Conservation (phyloP, 2,329 filamentous ascomycete species). For the Endoconidiophora laricicola region DNA sequence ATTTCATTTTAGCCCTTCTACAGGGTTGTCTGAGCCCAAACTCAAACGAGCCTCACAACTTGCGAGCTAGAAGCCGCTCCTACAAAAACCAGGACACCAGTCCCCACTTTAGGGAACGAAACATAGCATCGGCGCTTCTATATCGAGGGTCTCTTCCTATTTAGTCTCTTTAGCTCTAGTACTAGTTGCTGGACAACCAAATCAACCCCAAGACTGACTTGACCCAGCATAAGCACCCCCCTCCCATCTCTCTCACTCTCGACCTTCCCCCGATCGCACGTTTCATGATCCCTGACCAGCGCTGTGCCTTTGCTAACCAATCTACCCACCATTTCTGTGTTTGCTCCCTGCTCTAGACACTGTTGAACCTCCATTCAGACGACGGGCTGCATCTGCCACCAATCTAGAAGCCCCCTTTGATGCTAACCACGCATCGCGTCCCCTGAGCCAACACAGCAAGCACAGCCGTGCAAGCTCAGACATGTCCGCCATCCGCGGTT, state of each 20-base stretch:
- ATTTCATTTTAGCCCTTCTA: neutral
- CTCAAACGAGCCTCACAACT: too few species aligned
- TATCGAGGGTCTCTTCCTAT: too few species aligned
- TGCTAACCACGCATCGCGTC: slow-evolving; percentile 25
- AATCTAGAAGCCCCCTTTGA: slow-evolving; percentile 40
- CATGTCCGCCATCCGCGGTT: slow-evolving; percentile 41
- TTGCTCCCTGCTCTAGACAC: slow-evolving; percentile 7
- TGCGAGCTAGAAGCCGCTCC: too few species aligned
- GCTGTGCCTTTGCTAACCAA: neutral
- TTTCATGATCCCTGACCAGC: slow-evolving; percentile 8
- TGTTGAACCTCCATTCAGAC: slow-evolving; percentile 24
- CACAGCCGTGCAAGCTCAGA: slow-evolving; percentile 59
- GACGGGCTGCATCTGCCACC: slow-evolving; percentile 43
- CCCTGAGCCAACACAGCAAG: slow-evolving; percentile 44
- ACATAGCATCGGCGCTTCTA: too few species aligned
- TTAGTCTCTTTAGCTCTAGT: too few species aligned
- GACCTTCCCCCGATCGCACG: slow-evolving; percentile 1
- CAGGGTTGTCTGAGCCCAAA: neutral
- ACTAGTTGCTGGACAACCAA: too few species aligned
- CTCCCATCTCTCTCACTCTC: neutral
- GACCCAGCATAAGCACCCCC: too few species aligned
- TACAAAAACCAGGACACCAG: neutral
- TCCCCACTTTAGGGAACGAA: neutral
- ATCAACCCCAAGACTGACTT: too few species aligned
- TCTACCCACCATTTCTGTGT: neutral